A percentile compares a stretch with the other conserved stretches of the same genome.
Conservation (phyloP, 768 basidiomycete genomes). For the Suillus variegatus region DNA sequence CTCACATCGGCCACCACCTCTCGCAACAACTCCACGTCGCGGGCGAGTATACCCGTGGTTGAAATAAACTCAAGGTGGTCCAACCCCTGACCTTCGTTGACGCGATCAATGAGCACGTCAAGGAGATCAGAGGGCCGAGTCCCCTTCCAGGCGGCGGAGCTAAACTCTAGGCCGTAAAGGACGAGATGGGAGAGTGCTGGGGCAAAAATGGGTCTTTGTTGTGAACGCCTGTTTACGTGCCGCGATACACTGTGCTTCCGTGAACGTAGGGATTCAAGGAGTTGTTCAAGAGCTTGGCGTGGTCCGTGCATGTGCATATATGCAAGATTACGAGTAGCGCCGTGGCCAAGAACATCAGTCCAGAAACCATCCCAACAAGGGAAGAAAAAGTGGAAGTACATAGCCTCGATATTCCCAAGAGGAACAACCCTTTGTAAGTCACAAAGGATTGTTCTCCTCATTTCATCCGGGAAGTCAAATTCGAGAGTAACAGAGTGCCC, state of each 20-base stretch:
- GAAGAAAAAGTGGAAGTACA: neutral
- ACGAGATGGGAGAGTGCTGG: slow-evolving; percentile 1
- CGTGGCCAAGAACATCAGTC: neutral
- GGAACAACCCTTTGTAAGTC: neutral
- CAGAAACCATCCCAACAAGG: slow-evolving; percentile 5
- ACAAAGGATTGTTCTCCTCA: neutral
- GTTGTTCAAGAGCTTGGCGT: neutral
- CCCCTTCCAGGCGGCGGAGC: too few species aligned
- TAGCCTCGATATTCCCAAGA: neutral
- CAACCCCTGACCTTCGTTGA: neutral
- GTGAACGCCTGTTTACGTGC: neutral
- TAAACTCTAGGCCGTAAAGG: neutral
- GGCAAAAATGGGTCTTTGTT: neutral
- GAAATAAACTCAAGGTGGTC: neutral
- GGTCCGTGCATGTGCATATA: neutral
- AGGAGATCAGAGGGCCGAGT: neutral
- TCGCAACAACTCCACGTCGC: neutral
- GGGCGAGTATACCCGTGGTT: neutral
- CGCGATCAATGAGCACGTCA: slow-evolving; percentile 8
- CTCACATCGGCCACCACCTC: slow-evolving; percentile 7
- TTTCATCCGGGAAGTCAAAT: neutral
- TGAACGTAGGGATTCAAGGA: neutral
- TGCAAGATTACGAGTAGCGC: neutral
- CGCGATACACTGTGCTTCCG: neutral
- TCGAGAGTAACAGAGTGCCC: neutral